Conservation (phyloP, 345 rosid genomes). For the Pelargonium nanum region DNA sequence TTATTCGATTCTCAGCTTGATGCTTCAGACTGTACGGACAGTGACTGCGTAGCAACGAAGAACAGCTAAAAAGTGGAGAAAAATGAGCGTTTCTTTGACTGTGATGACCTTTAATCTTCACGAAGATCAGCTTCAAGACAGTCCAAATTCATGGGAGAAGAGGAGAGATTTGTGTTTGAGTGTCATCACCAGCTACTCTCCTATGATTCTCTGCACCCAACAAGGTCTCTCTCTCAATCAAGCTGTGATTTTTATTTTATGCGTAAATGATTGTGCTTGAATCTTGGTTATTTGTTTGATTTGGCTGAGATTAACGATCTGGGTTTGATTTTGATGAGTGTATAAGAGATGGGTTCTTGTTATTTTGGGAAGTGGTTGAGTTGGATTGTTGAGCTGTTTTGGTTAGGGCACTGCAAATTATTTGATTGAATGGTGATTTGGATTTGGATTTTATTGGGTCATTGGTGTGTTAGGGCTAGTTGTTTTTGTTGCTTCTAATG, state of each 20-base stretch:
- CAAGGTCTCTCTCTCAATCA: conserved; percentile 48
- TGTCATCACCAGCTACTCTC: conserved; percentile 79
- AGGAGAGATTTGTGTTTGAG: conserved; percentile 82
- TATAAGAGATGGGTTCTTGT: conserved; percentile 22
- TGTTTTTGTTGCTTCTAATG: no score
- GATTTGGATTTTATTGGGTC: not conserved
- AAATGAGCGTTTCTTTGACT: conserved; percentile 76
- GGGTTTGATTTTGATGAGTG: conserved; percentile 21
- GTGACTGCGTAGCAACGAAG: conserved; percentile 18
- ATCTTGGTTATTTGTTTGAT: conserved; percentile 21
- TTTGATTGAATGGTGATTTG: not conserved
- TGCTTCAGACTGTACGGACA: conserved; percentile 7
- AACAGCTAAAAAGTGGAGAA: no score
- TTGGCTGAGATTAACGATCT: conserved; percentile 15
- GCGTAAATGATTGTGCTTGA: conserved; percentile 9
- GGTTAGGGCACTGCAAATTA: not conserved
- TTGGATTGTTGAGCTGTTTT: no score
- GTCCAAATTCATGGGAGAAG: conserved; percentile 81
- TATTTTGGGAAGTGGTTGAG: no score
- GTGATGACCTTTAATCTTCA: conserved; percentile 89
- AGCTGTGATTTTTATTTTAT: no score
- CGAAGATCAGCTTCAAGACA: conserved; percentile 67
- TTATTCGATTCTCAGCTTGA: not conserved
- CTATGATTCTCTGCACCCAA: conserved; percentile 76
- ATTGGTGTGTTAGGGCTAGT: no score